Percentiles rank a stretch among this genome's conserved stretches.
Conservation (phyloP, 208 protist genomes). For the Herpetomonas tarakana region DNA sequence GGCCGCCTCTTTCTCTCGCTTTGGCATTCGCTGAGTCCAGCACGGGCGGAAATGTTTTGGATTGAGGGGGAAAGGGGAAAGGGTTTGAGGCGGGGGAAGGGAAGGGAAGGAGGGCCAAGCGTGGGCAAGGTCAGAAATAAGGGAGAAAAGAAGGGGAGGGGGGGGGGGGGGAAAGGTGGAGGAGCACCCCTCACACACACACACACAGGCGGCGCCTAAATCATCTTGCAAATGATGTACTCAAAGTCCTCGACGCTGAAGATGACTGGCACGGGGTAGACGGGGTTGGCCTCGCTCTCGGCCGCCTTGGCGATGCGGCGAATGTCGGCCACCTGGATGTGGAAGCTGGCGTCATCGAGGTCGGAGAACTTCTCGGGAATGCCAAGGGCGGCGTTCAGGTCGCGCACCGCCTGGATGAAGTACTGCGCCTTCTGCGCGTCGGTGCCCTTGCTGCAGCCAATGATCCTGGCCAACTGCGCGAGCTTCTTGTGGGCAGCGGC, state of each 20-base stretch:
- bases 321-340: constrained; percentile 36
- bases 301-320: constrained; percentile 35
- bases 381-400: constrained; percentile 38
- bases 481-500: constrained; percentile 24
- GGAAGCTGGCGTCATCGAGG: constrained; percentile 17
- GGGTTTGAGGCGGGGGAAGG: too few species aligned
- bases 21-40: too few species aligned
- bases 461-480: constrained; percentile 31
- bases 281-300: constrained; percentile 45
- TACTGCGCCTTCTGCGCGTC: constrained; percentile 35
- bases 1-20: too few species aligned
- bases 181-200: too few species aligned
- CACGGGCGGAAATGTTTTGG: too few species aligned
- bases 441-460: constrained; percentile 18
- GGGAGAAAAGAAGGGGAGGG: too few species aligned
- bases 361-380: constrained; percentile 34
- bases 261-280: constrained; percentile 66
- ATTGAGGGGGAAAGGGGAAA: too few species aligned
- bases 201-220: too few species aligned
- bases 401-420: constrained; percentile 47
- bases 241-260: constrained; percentile 46
- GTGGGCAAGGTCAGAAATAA: too few species aligned
- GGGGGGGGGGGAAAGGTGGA: too few species aligned
- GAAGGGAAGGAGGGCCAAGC: too few species aligned
- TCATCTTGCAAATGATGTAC: constrained; percentile 19